These are phyloP conservation scores for Sordariomycetes sp. DNA, from an alignment of 2,329 filamentous ascomycete genomes.

Conservation along the genomic window DNA sequence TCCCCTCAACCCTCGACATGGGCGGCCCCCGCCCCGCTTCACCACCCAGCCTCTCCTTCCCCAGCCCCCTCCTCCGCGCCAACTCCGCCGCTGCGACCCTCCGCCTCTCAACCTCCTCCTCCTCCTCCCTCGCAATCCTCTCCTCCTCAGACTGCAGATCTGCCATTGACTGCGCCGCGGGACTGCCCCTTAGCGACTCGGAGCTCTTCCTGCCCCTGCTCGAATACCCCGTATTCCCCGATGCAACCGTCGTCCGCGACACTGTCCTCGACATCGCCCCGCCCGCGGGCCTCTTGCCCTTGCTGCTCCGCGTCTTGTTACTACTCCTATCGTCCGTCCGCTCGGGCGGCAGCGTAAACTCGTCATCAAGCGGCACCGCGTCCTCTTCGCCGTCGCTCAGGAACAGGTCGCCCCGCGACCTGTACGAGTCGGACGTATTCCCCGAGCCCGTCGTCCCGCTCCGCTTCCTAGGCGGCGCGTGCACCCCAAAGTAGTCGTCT, in stretches of 20 bases:
- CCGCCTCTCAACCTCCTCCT: conserved; percentile 36
- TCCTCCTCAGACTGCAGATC: conserved; percentile 41
- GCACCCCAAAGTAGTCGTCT: conserved; percentile 33
- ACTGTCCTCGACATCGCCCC: conserved; percentile 32
- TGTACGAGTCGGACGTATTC: conserved; percentile 72
- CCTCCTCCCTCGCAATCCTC: conserved; percentile 33
- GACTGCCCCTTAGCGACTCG: conserved; percentile 20
- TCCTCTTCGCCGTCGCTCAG: conserved; percentile 85
- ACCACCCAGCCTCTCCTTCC: conserved; percentile 7
- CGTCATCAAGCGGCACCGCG: conserved; percentile 82
- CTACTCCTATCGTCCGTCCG: conserved; percentile 65
- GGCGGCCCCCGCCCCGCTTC: not conserved
- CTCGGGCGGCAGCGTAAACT: conserved; percentile 75
- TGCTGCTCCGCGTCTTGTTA: conserved; percentile 46
- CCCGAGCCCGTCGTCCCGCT: conserved; percentile 71
- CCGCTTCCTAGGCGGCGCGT: conserved; percentile 34
- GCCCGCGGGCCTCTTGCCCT: conserved; percentile 37
- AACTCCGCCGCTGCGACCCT: conserved; percentile 37
- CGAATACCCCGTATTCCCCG: conserved; percentile 21
- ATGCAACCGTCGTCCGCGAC: conserved; percentile 45
- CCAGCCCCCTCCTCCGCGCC: conserved; percentile 34
- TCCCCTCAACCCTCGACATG: not conserved
- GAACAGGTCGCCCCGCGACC: conserved; percentile 81
- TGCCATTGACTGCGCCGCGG: conserved; percentile 30
- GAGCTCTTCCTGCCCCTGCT: conserved; percentile 6